These are phyloP conservation scores for Kodamaea plutei DNA, from an alignment of 1,139 yeast species.

Conservation along the genomic window DNA sequence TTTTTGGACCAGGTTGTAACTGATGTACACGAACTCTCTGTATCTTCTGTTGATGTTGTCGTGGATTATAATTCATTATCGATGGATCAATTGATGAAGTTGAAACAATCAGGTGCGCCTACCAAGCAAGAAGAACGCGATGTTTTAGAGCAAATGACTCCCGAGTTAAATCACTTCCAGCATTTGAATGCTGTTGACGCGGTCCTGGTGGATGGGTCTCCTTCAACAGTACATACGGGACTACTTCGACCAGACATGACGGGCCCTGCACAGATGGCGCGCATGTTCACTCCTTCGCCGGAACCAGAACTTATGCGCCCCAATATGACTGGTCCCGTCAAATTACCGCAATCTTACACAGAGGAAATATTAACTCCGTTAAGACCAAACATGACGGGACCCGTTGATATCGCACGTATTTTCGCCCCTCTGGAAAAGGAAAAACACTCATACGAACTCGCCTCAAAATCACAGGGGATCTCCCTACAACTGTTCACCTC, in stretches of 20 bases:
- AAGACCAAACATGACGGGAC: slow-evolving; percentile 37
- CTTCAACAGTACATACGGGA: slow-evolving; percentile 10
- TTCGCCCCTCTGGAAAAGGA: slow-evolving; percentile 20
- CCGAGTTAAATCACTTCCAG: slow-evolving; percentile 61
- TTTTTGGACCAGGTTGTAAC: slow-evolving; percentile 62
- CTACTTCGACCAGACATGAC: slow-evolving; percentile 42
- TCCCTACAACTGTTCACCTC: slow-evolving; percentile 40
- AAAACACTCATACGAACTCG: slow-evolving; percentile 11
- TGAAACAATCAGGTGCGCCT: slow-evolving; percentile 30
- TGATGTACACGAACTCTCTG: slow-evolving; percentile 36
- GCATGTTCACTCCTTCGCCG: slow-evolving; percentile 11
- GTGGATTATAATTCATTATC: slow-evolving; percentile 58
- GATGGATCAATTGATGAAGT: slow-evolving; percentile 63
- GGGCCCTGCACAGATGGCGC: slow-evolving; percentile 49
- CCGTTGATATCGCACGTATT: slow-evolving; percentile 35
- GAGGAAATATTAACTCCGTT: slow-evolving; percentile 13
- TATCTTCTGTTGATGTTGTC: slow-evolving; percentile 18
- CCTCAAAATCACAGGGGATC: slow-evolving; percentile 21
- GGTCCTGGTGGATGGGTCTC: slow-evolving; percentile 56
- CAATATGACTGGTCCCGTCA: slow-evolving; percentile 54
- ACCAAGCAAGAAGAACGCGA: slow-evolving; percentile 50
- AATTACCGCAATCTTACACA: slow-evolving; percentile 25
- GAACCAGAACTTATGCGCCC: slow-evolving; percentile 34
- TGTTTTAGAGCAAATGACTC: slow-evolving; percentile 62
- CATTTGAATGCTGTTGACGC: slow-evolving; percentile 61